phyloP scores from a whole-genome alignment of 208 protist species.

The Acanthamoeba culbertsoni region DNA sequence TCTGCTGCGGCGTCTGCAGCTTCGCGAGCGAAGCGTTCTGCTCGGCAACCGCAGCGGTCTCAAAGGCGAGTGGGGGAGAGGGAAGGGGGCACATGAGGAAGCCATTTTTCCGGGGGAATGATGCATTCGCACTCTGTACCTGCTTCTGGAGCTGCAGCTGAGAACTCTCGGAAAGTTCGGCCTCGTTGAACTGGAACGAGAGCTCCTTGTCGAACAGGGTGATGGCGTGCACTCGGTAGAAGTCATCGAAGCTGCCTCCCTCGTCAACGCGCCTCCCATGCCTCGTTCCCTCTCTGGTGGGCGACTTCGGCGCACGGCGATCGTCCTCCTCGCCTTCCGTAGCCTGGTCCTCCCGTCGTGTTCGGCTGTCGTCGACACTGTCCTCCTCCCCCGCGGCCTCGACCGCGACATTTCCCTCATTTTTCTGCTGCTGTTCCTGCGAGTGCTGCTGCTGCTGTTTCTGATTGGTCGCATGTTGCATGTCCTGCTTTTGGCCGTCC shows the following conservation, averaged over 20 bases:
- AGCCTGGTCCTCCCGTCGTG: background rate
- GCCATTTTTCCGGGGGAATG: too few relatives aligned
- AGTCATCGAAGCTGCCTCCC: background rate
- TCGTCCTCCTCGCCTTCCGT: background rate
- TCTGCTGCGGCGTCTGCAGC: background rate
- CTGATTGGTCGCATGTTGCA: too few relatives aligned
- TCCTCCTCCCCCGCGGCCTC: background rate
- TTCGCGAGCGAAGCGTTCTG: background rate
- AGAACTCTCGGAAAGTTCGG: background rate
- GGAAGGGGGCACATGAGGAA: too few relatives aligned
- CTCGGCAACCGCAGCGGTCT: background rate
- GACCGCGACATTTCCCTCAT: background rate
- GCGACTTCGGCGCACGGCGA: background rate
- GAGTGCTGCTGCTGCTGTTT: too few relatives aligned
- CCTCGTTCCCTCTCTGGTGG: background rate
- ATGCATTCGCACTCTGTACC: background rate
- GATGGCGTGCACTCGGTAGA: background rate
- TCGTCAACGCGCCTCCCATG: background rate
- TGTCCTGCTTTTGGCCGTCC: too few relatives aligned
- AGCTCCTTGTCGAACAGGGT: slow-evolving; percentile 34
- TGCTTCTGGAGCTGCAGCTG: slow-evolving; percentile 4
- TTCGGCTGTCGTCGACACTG: background rate
- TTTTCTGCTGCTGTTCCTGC: too few relatives aligned
- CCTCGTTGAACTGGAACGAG: slow-evolving; percentile 15
- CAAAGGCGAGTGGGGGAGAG: too few relatives aligned